Evolutionary conservation across 75 land plant species (phyloP).

Genomic region (Sequoiadendron giganteum): DNA sequence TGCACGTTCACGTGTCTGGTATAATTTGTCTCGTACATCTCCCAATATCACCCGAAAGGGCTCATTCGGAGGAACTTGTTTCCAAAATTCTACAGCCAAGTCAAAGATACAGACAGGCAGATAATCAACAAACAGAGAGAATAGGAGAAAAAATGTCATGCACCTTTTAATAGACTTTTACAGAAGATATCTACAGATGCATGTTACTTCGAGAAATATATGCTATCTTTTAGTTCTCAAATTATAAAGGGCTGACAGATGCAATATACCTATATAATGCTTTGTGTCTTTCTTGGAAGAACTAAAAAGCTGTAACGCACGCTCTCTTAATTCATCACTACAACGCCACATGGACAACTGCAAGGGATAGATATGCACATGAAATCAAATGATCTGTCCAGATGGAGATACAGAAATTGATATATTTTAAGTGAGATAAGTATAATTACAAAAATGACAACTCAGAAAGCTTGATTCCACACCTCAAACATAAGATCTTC

Average conservation of each 20-base stretch:
- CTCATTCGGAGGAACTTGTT: conserved; percentile 88
- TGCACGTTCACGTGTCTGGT: conserved; percentile 83
- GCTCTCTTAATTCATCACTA: conserved; percentile 68
- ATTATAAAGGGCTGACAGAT: neutral
- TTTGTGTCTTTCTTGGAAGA: conserved; percentile 70
- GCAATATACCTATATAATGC: conserved; percentile 74
- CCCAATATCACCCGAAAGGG: conserved; percentile 92
- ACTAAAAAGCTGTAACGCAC: conserved; percentile 63
- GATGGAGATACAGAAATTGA: neutral
- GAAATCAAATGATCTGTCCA: neutral
- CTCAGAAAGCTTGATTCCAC: neutral
- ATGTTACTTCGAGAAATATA: neutral
- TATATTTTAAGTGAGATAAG: neutral
- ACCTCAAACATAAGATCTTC: conserved; percentile 99
- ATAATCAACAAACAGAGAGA: neutral
- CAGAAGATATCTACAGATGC: neutral
- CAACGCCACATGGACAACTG: conserved; percentile 98
- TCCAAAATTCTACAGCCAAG: conserved; percentile 82
- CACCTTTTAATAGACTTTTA: neutral
- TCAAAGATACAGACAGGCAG: conserved; percentile 10
- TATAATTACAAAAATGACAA: neutral
- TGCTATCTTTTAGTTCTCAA: neutral
- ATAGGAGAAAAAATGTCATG: neutral
- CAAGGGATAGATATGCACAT: conserved; percentile 16
- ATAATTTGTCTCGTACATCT: conserved; percentile 87